These are phyloP conservation scores for Ophiosphaerella korrae DNA, from an alignment of 2,329 filamentous ascomycete species.

Conservation along the genomic window DNA sequence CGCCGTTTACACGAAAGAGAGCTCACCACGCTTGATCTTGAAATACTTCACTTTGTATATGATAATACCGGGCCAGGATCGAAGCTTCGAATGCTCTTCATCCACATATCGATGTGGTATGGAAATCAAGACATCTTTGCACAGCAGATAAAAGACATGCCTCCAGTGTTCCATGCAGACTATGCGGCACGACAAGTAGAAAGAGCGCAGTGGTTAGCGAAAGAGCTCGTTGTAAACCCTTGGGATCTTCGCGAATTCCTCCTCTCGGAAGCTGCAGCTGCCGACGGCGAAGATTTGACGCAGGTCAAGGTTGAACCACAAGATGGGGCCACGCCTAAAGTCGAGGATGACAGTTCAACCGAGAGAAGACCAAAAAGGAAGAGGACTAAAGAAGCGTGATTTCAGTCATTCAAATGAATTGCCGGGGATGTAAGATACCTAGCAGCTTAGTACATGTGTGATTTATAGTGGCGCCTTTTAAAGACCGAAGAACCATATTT, in stretches of 20 bases:
- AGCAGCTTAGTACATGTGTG: too few species aligned
- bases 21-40: neutral
- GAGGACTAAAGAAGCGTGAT: neutral
- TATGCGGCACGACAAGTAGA: neutral
- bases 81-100: neutral
- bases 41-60: conserved; percentile 2
- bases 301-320: neutral
- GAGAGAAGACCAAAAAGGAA: neutral
- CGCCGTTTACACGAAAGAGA: neutral
- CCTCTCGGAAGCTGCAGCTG: neutral
- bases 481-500: too few species aligned
- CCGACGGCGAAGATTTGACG: neutral
- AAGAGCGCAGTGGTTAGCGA: neutral
- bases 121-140: conserved; percentile 1
- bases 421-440: too few species aligned
- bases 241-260: conserved; percentile 1
- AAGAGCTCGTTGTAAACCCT: neutral
- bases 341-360: neutral
- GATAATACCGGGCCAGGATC: conserved; percentile 3
- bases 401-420: too few species aligned
- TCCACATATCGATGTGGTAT: conserved; percentile 2
- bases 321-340: neutral
- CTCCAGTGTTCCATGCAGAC: conserved; percentile 1
- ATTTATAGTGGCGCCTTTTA: too few species aligned
- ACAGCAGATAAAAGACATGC: conserved; percentile 3